These are phyloP conservation scores for Stephanodiscus triporus DNA, from an alignment of 108 stramenopile genomes.

Conservation along the genomic window DNA sequence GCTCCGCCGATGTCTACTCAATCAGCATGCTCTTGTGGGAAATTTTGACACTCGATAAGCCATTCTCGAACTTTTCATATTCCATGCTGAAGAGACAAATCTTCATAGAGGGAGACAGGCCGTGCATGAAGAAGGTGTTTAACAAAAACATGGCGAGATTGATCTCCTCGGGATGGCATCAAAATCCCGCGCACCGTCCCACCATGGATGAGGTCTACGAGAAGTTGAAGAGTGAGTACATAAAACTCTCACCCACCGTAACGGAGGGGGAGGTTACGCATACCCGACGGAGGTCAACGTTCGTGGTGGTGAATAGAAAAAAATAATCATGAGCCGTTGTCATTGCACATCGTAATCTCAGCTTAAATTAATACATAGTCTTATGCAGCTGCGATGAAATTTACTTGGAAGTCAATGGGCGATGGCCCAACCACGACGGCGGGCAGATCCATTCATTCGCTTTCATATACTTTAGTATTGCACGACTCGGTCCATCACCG, in stretches of 20 bases:
- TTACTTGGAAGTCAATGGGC: conserved; percentile 48
- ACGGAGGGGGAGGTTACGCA: conserved; percentile 23
- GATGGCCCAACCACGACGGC: conserved; percentile 75
- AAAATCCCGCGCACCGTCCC: conserved; percentile 32
- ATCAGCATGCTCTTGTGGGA: conserved; percentile 80
- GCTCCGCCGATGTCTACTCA: conserved; percentile 74
- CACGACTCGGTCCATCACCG: conserved; percentile 84
- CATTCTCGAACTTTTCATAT: conserved; percentile 37
- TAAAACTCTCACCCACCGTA: neutral
- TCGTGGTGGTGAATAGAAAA: conserved; percentile 4
- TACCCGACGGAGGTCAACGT: conserved; percentile 38
- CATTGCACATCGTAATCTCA: too few relatives aligned
- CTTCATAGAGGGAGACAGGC: conserved; percentile 31
- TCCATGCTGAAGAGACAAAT: conserved; percentile 31
- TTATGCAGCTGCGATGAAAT: too few relatives aligned
- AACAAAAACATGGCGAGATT: conserved; percentile 24
- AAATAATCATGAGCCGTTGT: too few relatives aligned
- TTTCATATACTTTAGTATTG: conserved; percentile 76
- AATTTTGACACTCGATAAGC: conserved; percentile 52
- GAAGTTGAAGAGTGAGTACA: conserved; percentile 20
- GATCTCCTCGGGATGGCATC: conserved; percentile 33
- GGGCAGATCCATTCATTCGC: conserved; percentile 68
- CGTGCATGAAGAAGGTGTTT: conserved; percentile 20
- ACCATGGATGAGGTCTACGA: conserved; percentile 36
- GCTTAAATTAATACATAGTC: too few relatives aligned